Evolutionary conservation across 495 filamentous ascomycete species (phyloP).

Genomic region (Cudoniella acicularis): DNA sequence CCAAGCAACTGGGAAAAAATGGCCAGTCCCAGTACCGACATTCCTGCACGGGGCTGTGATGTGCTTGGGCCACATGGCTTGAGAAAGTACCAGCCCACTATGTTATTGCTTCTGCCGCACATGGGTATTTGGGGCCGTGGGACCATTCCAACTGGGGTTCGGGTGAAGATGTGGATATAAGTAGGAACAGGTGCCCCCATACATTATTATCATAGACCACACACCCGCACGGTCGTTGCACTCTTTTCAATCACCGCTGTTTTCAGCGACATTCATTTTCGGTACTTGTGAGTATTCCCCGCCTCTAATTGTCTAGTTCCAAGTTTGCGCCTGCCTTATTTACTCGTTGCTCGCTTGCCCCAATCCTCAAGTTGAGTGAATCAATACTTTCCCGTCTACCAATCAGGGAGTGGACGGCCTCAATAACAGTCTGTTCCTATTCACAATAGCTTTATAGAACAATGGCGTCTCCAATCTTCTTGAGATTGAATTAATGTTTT

Average conservation of each 20-base stretch:
- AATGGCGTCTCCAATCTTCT: too few relatives aligned
- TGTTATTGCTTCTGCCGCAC: slow-evolving; percentile 14
- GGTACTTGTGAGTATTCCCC: neutral
- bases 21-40: neutral
- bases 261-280: neutral
- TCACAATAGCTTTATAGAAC: too few relatives aligned
- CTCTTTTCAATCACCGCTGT: neutral
- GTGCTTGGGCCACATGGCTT: slow-evolving; percentile 20
- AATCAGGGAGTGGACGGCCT: neutral
- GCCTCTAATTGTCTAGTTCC: neutral
- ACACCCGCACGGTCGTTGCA: neutral
- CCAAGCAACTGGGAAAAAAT: neutral
- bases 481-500: too few relatives aligned
- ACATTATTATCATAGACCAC: neutral
- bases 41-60: slow-evolving; percentile 13
- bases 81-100: slow-evolving; percentile 9
- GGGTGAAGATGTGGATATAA: slow-evolving; percentile 7
- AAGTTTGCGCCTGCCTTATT: neutral
- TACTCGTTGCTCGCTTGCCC: neutral
- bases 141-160: neutral
- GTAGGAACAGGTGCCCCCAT: neutral
- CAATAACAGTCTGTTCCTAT: neutral
- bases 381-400: neutral
- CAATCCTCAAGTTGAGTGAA: neutral
- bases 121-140: neutral